Evolutionary conservation across 2,329 filamentous ascomycete species (phyloP), one percentile per base, ranked within the genome.

Genomic region (Alternaria hordeiaustralica): DNA sequence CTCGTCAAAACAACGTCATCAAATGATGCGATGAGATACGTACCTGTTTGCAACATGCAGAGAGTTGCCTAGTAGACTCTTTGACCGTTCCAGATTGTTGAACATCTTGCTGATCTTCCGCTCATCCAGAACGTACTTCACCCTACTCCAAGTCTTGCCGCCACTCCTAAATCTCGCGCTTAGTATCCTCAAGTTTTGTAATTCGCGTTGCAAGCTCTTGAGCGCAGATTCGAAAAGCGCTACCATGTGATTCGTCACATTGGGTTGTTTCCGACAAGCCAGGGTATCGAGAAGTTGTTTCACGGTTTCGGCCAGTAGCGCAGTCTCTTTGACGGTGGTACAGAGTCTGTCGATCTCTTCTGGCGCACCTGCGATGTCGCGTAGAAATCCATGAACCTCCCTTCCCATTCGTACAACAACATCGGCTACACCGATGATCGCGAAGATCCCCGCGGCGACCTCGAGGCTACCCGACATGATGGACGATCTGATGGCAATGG

Each of bases 361-460:
- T 5, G 67, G 69, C 3, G 67, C 65, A 13, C 63, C 65, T 13
- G 23, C 41, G 18, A 71, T 51, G 20, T 60, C 60, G 45, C 55
- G 56, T 26, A 71, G 41, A 41, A 71, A 71, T 9, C 45, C 53
- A 23, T 61, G 66, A 36, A 66, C 57, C 12, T 68, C 64, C 13
- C 64, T 55, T 10, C 62, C 58, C 20, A 60, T 55, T 55, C 65
- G 55, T 5, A 70, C 18, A 13, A 64, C 55, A 45, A 70, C 63
- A 41, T 71, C 69, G 11, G 61, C 64, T 15, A 64, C 63, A 6
- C 69, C 67, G 10, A 69, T 60, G 11, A 69, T 66, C 8, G 69
- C 69, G 45, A 71, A 67, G 13, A 66, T 55, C 9, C 63, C 55
- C 21, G 67, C 64, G 12, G 59, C 61, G 18, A 57, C 44, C 25